Conservation (phyloP, 495 filamentous ascomycete genomes). For the Cladorrhinum samala region DNA sequence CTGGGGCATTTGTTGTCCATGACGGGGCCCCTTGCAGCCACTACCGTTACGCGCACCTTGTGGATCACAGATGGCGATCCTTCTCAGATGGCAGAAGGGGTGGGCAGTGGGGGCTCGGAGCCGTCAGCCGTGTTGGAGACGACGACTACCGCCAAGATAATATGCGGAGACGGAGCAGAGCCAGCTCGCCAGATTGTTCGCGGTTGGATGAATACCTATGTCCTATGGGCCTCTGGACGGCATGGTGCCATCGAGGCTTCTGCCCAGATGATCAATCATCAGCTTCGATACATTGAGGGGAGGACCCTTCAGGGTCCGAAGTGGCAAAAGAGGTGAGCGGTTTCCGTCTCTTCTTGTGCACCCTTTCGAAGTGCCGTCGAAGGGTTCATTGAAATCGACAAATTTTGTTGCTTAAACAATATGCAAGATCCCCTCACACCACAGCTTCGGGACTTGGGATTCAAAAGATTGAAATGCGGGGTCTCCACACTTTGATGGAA, state of each 20-base stretch:
- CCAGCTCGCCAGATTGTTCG: slow-evolving; percentile 6
- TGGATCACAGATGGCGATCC: slow-evolving; percentile 6
- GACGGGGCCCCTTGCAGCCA: slow-evolving; percentile 7
- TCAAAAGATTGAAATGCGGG: not conserved
- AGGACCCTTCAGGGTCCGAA: slow-evolving; percentile 4
- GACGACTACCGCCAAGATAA: slow-evolving; percentile 15
- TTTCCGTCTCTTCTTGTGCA: not conserved
- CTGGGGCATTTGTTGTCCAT: slow-evolving; percentile 1
- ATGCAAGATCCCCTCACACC: not conserved
- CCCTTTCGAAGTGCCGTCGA: not conserved
- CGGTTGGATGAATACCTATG: slow-evolving; percentile 17
- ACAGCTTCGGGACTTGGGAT: not conserved
- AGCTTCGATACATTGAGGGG: no score
- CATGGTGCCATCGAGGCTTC: slow-evolving; percentile 10
- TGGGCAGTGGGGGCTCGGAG: not conserved
- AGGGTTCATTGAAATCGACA: not conserved
- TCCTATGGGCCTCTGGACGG: not conserved
- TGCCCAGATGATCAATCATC: slow-evolving; percentile 1
- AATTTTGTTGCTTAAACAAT: not conserved
- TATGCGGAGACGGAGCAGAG: slow-evolving; percentile 16
- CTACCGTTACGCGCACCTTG: slow-evolving; percentile 1
- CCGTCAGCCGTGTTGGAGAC: slow-evolving; percentile 21
- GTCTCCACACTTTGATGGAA: slow-evolving; percentile 2
- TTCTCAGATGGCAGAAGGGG: not conserved
- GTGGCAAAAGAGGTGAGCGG: not conserved